These are phyloP conservation scores for Diaporthe citri DNA, from an alignment of 2,329 filamentous ascomycete species.

Conservation along the genomic window DNA sequence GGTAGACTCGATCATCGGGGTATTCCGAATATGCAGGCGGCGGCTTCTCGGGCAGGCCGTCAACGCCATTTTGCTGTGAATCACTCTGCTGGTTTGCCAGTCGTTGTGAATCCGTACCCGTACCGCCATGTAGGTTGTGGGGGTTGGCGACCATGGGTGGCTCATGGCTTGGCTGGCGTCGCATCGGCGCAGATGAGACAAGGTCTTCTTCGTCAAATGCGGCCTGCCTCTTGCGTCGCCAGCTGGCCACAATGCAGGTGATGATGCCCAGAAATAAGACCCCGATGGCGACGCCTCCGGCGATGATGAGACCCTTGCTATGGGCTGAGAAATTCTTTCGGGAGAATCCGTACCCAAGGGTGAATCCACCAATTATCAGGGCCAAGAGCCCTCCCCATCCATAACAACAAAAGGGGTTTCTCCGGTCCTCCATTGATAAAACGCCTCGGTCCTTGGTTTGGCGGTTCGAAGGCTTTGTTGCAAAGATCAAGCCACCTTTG, in stretches of 20 bases:
- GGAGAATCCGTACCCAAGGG: not conserved
- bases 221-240: not conserved
- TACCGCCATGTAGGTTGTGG: too few relatives aligned
- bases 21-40: not conserved
- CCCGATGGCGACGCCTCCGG: not conserved
- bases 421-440: not conserved
- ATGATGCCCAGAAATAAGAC: not conserved
- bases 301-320: conserved; percentile 6
- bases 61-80: not conserved
- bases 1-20: not conserved
- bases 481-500: too few relatives aligned
- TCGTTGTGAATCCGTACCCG: not conserved
- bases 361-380: not conserved
- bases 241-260: not conserved
- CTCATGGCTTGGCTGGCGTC: not conserved
- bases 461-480: not conserved
- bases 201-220: not conserved
- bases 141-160: not conserved
- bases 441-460: not conserved
- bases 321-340: not conserved
- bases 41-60: not conserved
- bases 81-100: not conserved
- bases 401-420: not conserved
- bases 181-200: not conserved
- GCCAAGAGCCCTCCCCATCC: not conserved